These are phyloP conservation scores for Peziza echinospora DNA, from an alignment of 495 filamentous ascomycete genomes.

Conservation along the genomic window DNA sequence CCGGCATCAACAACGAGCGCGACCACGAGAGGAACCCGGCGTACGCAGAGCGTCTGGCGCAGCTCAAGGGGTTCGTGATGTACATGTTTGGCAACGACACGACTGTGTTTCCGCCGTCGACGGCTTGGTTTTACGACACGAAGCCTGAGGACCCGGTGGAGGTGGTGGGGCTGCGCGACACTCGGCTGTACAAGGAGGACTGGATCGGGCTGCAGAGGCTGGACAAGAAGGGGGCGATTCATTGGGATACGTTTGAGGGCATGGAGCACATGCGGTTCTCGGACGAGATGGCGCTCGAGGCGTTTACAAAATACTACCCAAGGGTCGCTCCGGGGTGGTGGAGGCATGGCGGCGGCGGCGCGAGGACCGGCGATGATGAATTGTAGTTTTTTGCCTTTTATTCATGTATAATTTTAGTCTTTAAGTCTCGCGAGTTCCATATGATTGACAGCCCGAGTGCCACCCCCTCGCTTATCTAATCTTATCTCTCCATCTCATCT, in stretches of 20 bases:
- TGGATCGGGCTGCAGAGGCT: conserved; percentile 74
- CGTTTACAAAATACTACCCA: conserved; percentile 59
- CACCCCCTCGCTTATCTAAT: background rate
- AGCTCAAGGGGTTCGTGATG: conserved; percentile 64
- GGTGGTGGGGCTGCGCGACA: conserved; percentile 44
- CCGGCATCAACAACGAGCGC: conserved; percentile 96
- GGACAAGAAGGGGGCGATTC: conserved; percentile 57
- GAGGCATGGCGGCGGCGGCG: no score
- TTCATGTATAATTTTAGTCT: no score
- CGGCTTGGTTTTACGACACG: conserved; percentile 74
- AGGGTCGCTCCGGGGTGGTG: no score
- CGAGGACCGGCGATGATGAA: no score
- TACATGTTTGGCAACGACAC: conserved; percentile 73
- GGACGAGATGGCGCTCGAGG: conserved; percentile 39
- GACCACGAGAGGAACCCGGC: conserved; percentile 38
- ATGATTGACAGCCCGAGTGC: no score
- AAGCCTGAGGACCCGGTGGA: conserved; percentile 42
- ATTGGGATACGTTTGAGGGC: conserved; percentile 48
- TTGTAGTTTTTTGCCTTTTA: no score
- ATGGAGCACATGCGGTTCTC: conserved; percentile 68
- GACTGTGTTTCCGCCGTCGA: conserved; percentile 78
- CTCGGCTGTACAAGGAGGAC: conserved; percentile 66
- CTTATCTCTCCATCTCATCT: background rate
- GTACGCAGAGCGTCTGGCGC: conserved; percentile 50
- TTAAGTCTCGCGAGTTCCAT: no score